phyloP scores from a whole-genome alignment of 129 eudicot species.

The Flaveria sonorensis region DNA sequence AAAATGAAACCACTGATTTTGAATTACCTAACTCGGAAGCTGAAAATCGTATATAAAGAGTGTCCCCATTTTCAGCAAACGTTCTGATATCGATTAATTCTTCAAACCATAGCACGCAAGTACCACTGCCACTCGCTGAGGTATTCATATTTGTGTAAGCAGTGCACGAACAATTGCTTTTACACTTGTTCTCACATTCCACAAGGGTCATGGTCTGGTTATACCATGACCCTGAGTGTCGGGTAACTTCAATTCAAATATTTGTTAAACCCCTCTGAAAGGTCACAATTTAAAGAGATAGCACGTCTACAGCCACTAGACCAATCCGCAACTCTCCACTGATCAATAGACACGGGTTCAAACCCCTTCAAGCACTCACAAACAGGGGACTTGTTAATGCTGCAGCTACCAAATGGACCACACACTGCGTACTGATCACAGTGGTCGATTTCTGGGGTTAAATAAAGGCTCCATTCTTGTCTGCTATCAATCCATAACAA shows the following conservation, averaged over 20 bases:
- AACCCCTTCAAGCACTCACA: constrained; percentile 40
- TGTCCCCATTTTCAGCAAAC: not conserved
- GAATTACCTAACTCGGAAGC: not conserved
- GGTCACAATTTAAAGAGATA: not conserved
- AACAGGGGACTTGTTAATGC: not conserved
- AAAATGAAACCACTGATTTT: not conserved
- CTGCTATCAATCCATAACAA: constrained; percentile 10
- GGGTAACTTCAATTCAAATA: constrained; percentile 21
- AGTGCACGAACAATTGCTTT: constrained; percentile 19
- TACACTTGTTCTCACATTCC: constrained; percentile 24
- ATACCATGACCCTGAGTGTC: constrained; percentile 31
- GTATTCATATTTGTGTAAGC: constrained; percentile 47
- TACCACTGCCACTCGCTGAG: constrained; percentile 40
- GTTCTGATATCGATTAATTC: constrained; percentile 4
- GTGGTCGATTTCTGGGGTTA: not conserved
- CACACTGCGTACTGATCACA: constrained; percentile 40
- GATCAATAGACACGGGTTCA: not conserved
- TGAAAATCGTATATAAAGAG: not conserved
- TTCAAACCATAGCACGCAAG: constrained; percentile 35
- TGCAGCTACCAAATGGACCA: constrained; percentile 33
- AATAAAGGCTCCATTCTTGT: not conserved
- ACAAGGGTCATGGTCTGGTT: constrained; percentile 15
- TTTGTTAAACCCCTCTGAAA: constrained; percentile 17
- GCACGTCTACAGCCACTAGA: constrained; percentile 20
- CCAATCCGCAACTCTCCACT: constrained; percentile 28